Base-by-base conservation (phyloP, 2,329 filamentous ascomycete genomes). In the Ceratocystis ficicola region DNA sequence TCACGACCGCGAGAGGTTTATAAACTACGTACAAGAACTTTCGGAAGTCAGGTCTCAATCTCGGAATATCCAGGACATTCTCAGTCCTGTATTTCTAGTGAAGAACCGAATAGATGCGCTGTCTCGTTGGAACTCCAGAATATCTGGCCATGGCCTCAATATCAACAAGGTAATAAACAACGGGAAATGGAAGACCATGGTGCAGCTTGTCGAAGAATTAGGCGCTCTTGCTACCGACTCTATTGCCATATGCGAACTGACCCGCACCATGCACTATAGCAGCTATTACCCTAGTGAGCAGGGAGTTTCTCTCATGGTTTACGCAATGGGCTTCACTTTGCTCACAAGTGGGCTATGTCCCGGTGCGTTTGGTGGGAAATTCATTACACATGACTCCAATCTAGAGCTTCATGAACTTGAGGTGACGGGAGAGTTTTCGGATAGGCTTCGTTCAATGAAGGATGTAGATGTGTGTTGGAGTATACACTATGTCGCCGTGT, bases 401-500 rank as follows among this genome's bases (percentile, higher is more conserved):
- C 52, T 28, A 17, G 15, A 32, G 52, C 52, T 57, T 25, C 52
- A 57, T 28, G 6, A 7, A 5, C 7, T 57, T 8, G 52, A 57
- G 17, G 8, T 22, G 15, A 15, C 25, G 28, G 15, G 36, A 30
- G 17, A 15, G 52, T 36, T 57, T 32, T 32, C 52, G 10, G 6
- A n/a, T 17, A 32, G n/a, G 52, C 28, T 57, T 32, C 12, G 8
- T 12, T 6, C 25, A 1, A 57, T 57, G 52, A 7, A n/a, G 22
- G 7, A 32, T 3, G 36, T 36, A 7, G 0, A 57, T 0, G 17
- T 2, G 3, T 15, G 22, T 17, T 57, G 6, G 25, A 32, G 30
- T 25, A 85, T 82, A 1, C 71, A 85, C 69, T 81, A 85, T 66
- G 75, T 77, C 4, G 76, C 79, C 25, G 81, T 84, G 3, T 85